These are phyloP conservation scores for Onygenales sp. DNA, from an alignment of 2,329 filamentous ascomycete species.

Conservation along the genomic window DNA sequence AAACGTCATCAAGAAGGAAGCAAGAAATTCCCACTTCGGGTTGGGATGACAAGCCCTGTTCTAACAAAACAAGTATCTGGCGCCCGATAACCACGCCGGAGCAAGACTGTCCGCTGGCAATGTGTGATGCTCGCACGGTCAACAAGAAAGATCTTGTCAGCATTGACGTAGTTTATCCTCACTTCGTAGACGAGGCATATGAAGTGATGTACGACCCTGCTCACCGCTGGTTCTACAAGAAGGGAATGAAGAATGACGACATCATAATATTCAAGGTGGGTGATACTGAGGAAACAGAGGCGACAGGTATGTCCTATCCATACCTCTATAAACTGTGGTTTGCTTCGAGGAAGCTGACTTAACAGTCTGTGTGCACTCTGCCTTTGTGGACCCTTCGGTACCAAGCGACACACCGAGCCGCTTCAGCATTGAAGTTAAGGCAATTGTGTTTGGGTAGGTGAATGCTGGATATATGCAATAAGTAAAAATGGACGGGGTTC, in stretches of 20 bases:
- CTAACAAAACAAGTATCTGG: not conserved
- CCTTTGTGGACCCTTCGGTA: not conserved
- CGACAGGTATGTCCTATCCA: not conserved
- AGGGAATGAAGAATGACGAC: not conserved
- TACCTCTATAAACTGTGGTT: not conserved
- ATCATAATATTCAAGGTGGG: not conserved
- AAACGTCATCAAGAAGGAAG: no score
- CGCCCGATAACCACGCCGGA: not conserved
- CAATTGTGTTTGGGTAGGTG: slow-evolving; percentile 1
- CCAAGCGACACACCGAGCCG: not conserved
- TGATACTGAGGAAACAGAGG: not conserved
- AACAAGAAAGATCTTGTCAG: not conserved
- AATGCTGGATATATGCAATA: not conserved
- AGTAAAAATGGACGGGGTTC: no score
- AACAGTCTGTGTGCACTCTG: not conserved
- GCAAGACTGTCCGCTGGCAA: not conserved
- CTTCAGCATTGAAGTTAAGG: not conserved
- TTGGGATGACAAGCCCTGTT: no score
- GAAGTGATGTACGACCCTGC: not conserved
- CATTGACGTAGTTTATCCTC: not conserved
- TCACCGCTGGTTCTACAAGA: not conserved
- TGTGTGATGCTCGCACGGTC: not conserved
- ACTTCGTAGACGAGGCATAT: not conserved
- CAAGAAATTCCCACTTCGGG: no score
- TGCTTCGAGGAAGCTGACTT: not conserved